Conservation (phyloP, 2,329 filamentous ascomycete genomes). For the Pestalotiopsis sp. region DNA sequence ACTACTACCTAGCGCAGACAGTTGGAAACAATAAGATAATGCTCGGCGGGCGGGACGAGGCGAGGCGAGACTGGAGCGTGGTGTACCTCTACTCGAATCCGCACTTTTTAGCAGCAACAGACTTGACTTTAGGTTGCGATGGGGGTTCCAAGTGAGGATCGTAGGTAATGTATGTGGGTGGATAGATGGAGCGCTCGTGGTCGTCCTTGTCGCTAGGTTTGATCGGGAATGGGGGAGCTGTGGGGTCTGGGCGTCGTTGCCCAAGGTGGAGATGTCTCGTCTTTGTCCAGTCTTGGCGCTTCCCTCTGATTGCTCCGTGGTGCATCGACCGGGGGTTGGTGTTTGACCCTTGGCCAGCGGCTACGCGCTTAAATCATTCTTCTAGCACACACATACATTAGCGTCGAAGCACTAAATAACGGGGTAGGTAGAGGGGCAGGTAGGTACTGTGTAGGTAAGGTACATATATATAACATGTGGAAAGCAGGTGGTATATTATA, state of each 20-base stretch:
- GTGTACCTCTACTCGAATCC: neutral
- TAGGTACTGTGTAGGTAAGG: too few species aligned
- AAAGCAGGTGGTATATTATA: too few species aligned
- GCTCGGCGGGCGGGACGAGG: neutral
- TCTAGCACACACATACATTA: neutral
- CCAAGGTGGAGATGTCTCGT: neutral
- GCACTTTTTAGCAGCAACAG: neutral
- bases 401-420: neutral
- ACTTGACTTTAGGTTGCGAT: neutral
- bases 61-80: neutral
- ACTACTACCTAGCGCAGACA: neutral
- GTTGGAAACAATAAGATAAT: neutral
- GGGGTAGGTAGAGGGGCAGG: too few species aligned
- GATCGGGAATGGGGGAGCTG: conserved; percentile 10
- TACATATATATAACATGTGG: too few species aligned
- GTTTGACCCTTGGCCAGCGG: neutral
- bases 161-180: neutral
- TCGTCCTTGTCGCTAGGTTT: conserved; percentile 1
- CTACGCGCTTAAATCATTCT: conserved; percentile 1
- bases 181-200: neutral
- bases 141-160: neutral
- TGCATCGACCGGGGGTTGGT: neutral
- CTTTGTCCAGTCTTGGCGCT: conserved; percentile 4
- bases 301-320: neutral
- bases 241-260: neutral